Conservation (phyloP, 2,329 filamentous ascomycete genomes). For the Metarhizium anisopliae region DNA sequence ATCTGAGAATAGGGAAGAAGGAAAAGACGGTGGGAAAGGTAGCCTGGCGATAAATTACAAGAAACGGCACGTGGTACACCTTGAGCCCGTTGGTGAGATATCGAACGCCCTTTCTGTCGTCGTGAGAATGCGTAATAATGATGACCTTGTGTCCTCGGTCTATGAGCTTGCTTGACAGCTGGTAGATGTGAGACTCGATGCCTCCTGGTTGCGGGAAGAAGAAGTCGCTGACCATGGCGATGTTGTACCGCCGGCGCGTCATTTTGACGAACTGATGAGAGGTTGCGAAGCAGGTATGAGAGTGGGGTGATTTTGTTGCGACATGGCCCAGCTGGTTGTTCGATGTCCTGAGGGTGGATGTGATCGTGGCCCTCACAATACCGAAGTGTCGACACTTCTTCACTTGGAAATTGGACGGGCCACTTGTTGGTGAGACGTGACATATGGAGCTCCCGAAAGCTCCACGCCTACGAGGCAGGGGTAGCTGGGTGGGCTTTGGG, state of each 20-base stretch:
- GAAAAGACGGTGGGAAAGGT: conserved; percentile 97
- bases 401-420: too few species aligned
- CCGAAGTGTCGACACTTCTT: too few species aligned
- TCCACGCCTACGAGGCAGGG: background rate
- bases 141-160: conserved; percentile 97
- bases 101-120: conserved; percentile 81
- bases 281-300: conserved; percentile 3
- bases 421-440: background rate
- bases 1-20: conserved; percentile 95
- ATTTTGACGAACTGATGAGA: conserved; percentile 26
- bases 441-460: background rate
- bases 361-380: too few species aligned
- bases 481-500: background rate
- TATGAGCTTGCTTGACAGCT: conserved; percentile 90
- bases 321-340: background rate
- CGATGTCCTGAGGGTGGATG: too few species aligned
- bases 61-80: conserved; percentile 94
- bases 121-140: conserved; percentile 91
- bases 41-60: conserved; percentile 87
- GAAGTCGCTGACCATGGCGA: conserved; percentile 96
- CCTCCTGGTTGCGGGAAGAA: conserved; percentile 98
- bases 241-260: conserved; percentile 53
- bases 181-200: conserved; percentile 97
- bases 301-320: background rate
- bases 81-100: conserved; percentile 97